phyloP scores from a whole-genome alignment of 2,329 filamentous ascomycete genomes.

The Colletotrichum navitas region DNA sequence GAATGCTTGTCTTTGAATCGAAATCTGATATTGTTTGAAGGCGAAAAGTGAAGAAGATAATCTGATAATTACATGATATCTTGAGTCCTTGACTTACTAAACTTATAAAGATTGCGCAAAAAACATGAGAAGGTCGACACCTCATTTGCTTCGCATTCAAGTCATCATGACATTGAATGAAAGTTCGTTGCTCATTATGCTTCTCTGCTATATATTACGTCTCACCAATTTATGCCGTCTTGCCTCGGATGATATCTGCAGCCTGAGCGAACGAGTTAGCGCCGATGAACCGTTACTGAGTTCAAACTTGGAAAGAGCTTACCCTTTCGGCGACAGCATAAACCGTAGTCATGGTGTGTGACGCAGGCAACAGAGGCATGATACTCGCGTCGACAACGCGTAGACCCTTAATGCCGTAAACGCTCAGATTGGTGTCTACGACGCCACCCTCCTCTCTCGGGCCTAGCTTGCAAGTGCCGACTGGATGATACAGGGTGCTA shows the following conservation, averaged over 20 bases:
- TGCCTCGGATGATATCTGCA: constrained; percentile 31
- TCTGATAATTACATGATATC: no score
- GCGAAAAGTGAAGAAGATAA: no score
- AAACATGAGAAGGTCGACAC: not conserved
- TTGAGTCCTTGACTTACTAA: not conserved
- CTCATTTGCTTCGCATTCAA: not conserved
- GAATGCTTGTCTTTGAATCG: not conserved
- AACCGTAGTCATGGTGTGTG: constrained; percentile 51
- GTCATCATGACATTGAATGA: not conserved
- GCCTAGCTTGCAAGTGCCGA: constrained; percentile 53
- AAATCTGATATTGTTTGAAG: no score
- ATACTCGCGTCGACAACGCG: constrained; percentile 49
- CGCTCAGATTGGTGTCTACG: constrained; percentile 48
- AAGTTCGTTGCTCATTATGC: no score
- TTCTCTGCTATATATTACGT: no score
- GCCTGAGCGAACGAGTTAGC: constrained; percentile 15
- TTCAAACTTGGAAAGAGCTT: not conserved
- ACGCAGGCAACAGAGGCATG: constrained; percentile 48
- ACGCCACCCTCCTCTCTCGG: constrained; percentile 49
- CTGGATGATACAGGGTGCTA: constrained; percentile 51
- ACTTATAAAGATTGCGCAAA: not conserved
- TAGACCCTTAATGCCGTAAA: constrained; percentile 48
- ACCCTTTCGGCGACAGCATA: constrained; percentile 54
- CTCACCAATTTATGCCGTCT: not conserved
- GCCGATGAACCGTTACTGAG: no score